Evolutionary conservation across 495 filamentous ascomycete species (phyloP), one percentile per base, ranked within the genome.

Genomic region (Aspergillus funiculosus): DNA sequence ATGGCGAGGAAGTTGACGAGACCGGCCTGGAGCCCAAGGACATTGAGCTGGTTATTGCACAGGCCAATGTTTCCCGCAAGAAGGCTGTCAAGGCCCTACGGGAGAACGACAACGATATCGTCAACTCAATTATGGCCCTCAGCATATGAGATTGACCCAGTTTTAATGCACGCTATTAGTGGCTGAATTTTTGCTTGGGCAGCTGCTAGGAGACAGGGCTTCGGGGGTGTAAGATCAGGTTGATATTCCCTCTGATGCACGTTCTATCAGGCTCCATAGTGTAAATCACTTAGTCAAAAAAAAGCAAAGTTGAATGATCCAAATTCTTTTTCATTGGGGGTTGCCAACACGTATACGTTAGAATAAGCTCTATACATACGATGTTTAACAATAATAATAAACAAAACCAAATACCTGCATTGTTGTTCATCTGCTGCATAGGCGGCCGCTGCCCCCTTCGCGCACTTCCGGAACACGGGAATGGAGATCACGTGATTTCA

Each of bases 81-180:
- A 97, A 97, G 80, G 92, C 92, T 44, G 83, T 97, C 75, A 97
- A 95, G 73, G 94, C 94, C 21, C 76, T 99, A 50, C 91, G 92
- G 76, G 89, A 96, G 77, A 96, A 99, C 68, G 89, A 96, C 72
- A 95, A 96, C 59, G 94, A 99, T 68, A 97, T 99, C 73, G 94
- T 99, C 71, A 97, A 97, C 80, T 95, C 91, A 47, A 98, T 98
- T 74, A 98, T 98, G 92, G 89, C 91, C 54, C 77, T 98, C 68
- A 95, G 89, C 75, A 85, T 95, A 85, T 98, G 80, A 77, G 54
- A 10, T 28, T 29, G 13, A 3, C 10, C 29, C 30, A 27, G 9
- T 19, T 29, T 41, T 46, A 53, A 43, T 50, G 43, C 39, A 52
- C 45, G 49, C 47, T 46, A 26, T 48, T 50, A 46, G 43, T 46